Base-by-base conservation (phyloP, 306 rosid genomes). In the Luffa aegyptiaca region DNA sequence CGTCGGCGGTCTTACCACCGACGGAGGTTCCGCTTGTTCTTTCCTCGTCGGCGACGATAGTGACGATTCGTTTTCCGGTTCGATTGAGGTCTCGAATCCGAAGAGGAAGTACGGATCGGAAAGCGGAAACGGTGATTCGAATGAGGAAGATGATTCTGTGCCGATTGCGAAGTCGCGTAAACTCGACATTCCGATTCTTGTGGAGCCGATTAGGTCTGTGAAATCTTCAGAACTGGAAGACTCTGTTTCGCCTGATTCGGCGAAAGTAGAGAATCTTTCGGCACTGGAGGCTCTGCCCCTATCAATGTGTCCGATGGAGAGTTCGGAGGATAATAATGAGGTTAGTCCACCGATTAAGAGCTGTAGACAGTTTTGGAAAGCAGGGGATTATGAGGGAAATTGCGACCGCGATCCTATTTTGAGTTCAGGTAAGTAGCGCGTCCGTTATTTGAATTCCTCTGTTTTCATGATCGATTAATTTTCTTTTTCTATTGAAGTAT, bases 301-400 rank as follows among this genome's bases (percentile, higher is more conserved):
- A 2, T 7, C n/a, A 2, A 5, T 36, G 2, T 16, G 0, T 35
- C 20, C 70, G 11, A 63, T 63, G 70, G 70, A 63, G 70, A 13
- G 16, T 63, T 33, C 2, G 1, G 69, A 31, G 7, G 42, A 35
- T 5, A 6, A 63, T 14, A 35, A 3, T 13, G 3, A 36, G 21
- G 42, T 13, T 63, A 63, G 6, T 37, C 42, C 21, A 20, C 21
- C 2, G 20, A 56, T 56, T 18, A 56, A 56, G 6, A 13, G 70
- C 17, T 56, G 76, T 65, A 92, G 86, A 80, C 97, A 94, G 87
- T 94, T 94, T 26, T 94, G 98, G 98, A 94, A 94, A 84, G 98
- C 97, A 0, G 97, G 98, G 3, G 97, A 94, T 70, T 94, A 87
- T 31, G 97, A 88, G n/a, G 91, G 88, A 16, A 73, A 84, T 51